Percentiles rank a stretch among this genome's conserved stretches.
phyloP scores from a whole-genome alignment of 306 rosid genomes.

The Prunus mume region DNA sequence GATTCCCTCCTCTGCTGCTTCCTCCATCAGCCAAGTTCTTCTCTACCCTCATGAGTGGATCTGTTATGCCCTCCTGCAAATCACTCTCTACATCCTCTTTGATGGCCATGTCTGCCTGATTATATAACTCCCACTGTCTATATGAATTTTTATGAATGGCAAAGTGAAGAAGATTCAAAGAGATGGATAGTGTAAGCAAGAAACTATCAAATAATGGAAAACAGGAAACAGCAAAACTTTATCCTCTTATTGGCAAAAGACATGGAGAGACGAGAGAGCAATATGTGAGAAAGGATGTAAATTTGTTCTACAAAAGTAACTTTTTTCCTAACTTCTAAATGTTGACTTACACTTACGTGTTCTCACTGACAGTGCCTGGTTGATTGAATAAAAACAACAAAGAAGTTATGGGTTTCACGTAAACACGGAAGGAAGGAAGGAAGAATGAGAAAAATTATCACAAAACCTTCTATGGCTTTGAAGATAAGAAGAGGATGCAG shows the following conservation, averaged over 20 bases:
- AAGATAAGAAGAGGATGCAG: background rate
- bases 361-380: background rate
- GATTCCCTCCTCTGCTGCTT: constrained; percentile 39
- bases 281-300: background rate
- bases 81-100: constrained; percentile 47
- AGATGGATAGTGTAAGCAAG: constrained; percentile 10
- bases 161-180: background rate
- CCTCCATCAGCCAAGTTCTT: constrained; percentile 15
- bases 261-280: background rate
- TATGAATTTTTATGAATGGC: background rate
- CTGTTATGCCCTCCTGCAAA: constrained; percentile 29
- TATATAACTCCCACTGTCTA: background rate
- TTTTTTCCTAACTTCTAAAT: background rate
- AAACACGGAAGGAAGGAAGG: too few species aligned
- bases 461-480: background rate
- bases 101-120: constrained; percentile 47
- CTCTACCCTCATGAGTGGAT: constrained; percentile 40
- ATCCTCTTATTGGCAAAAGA: background rate
- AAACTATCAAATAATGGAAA: constrained; percentile 14
- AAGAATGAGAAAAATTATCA: too few species aligned
- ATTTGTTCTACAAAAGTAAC: background rate
- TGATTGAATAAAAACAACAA: background rate
- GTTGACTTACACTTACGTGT: background rate
- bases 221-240: background rate
- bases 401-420: too few species aligned